Evolutionary conservation across 345 rosid species (phyloP), one percentile per base, ranked within the genome.

Genomic region (Eucalyptus cloeziana): DNA sequence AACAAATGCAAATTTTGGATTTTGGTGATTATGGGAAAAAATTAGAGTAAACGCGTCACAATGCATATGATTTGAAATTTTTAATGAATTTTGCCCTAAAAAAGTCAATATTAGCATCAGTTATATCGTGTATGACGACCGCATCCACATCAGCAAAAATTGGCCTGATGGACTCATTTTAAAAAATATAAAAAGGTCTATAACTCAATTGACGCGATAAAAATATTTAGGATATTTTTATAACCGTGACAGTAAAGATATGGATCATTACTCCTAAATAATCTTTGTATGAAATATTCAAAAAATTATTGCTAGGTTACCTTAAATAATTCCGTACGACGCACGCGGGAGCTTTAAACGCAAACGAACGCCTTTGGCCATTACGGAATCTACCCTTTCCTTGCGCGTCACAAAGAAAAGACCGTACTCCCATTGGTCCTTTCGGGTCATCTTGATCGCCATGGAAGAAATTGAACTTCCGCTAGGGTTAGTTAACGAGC

Each of bases 51-150:
- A 2, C 10, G 13, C 2, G 5, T 56, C 13, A 56, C 5, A 4
- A 1, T 56, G 62, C 1, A 3, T 22, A 8, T 56, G 4, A 2
- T 49, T 56, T 4, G 5, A 2, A 56, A 0, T 56, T 22, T 56
- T 56, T 56, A 22, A 24, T 56, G 30, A 24, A 6, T 56, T 56
- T 56, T 56, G 62, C 30, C 62, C 30, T 22, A 56, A 56, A 56
- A 24, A 56, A 2, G 10, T 24, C 3, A 22, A 56, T 56, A 5
- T 24, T 3, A 56, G 9, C 5, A 24, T 12, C 1, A 24, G 3
- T 0, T 0, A 21, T 56, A 4, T 1, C 13, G 24, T 2, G 13
- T 24, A 21, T 2, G 6, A 21, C 1, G 1, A 56, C 4, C 1
- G 6, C 1, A 10, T 24, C 1, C 13, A 56, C 3, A 56, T 56